Evolutionary conservation across 1,284 basidiomycete genomes (phyloP), one percentile per base, ranked within the genome.

Genomic region (Ceratobasidium sp.): DNA sequence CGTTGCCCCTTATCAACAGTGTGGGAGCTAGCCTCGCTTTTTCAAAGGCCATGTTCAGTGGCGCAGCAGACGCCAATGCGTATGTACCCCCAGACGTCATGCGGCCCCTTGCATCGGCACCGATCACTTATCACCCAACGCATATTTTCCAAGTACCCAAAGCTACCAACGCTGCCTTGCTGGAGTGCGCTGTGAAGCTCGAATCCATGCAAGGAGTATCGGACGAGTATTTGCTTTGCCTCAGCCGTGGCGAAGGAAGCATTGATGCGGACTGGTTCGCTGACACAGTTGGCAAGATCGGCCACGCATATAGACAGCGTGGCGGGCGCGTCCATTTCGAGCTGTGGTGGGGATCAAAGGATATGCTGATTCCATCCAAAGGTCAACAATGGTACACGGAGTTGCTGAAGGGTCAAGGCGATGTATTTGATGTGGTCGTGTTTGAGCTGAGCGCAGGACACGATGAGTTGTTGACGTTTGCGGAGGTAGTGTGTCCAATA

Each of bases 211-310:
- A 67, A 52, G 64, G 64, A 12, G 64, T 67, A 32, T 67, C 64
- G 31, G 64, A 67, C 15, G 64, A 67, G n/a, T 67, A 53, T 55
- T 43, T 54, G 52, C 64, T 67, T 20, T 67, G 64, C 52, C 47
- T 67, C 40, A 52, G 64, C 13, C 64, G 64, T 54, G 64, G 64
- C 5, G 64, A 54, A 52, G 64, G 64, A 35, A 55, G 52, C 42
- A 32, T 67, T 43, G 52, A 67, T 47, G 35, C 52, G 5, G 38
- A 67, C 15, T 67, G 64, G 64, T 67, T 43, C 25, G 17, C 40
- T 15, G 38, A 43, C 38, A 67, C 20, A 20, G 40, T 42, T 5
- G 38, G 25, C 27, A 45, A 43, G 31, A 54, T 67, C 35, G 35
- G 64, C 40, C 38, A 27, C 22, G 31, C 38, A 22, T 67, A 43